phyloP scores from a whole-genome alignment of 2,329 filamentous ascomycete species.

The Ophiosphaerella narmari region DNA sequence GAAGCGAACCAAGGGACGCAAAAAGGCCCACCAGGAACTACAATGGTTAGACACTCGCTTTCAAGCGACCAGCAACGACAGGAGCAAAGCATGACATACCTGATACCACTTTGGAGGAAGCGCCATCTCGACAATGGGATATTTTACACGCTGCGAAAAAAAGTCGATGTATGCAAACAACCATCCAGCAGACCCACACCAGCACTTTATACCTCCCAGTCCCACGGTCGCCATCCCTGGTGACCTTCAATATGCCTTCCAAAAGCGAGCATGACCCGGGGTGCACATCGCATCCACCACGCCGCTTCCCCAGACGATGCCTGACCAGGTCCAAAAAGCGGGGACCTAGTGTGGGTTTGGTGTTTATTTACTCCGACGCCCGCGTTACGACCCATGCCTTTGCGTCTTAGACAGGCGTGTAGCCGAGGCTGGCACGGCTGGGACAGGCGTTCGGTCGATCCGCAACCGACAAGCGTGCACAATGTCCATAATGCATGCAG shows the following conservation, averaged over 20 bases:
- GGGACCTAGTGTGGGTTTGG: slow-evolving; percentile 17
- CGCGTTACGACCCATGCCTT: slow-evolving; percentile 8
- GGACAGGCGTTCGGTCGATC: slow-evolving; percentile 12
- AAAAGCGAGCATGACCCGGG: slow-evolving; percentile 15
- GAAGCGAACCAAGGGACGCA: slow-evolving; percentile 62
- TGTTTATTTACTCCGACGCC: slow-evolving; percentile 16
- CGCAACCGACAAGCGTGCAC: slow-evolving; percentile 11
- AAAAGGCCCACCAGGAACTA: slow-evolving; percentile 64
- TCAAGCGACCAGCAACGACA: background rate
- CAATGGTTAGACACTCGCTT: slow-evolving; percentile 4
- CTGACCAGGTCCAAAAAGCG: slow-evolving; percentile 23
- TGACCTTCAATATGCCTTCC: slow-evolving; percentile 3
- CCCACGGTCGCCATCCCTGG: background rate
- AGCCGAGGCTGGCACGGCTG: slow-evolving; percentile 11
- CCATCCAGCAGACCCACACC: slow-evolving; percentile 6
- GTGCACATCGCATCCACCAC: slow-evolving; percentile 6
- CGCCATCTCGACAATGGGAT: slow-evolving; percentile 49
- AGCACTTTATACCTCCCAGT: slow-evolving; percentile 24
- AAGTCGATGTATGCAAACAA: background rate
- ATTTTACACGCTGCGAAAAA: slow-evolving; percentile 6
- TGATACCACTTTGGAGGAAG: slow-evolving; percentile 64
- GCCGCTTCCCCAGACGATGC: slow-evolving; percentile 12
- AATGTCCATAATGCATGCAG: background rate
- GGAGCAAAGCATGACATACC: slow-evolving; percentile 34
- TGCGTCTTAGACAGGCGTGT: slow-evolving; percentile 2